Conservation (phyloP, 2,329 filamentous ascomycete species). For the Pezicula radicicola region DNA sequence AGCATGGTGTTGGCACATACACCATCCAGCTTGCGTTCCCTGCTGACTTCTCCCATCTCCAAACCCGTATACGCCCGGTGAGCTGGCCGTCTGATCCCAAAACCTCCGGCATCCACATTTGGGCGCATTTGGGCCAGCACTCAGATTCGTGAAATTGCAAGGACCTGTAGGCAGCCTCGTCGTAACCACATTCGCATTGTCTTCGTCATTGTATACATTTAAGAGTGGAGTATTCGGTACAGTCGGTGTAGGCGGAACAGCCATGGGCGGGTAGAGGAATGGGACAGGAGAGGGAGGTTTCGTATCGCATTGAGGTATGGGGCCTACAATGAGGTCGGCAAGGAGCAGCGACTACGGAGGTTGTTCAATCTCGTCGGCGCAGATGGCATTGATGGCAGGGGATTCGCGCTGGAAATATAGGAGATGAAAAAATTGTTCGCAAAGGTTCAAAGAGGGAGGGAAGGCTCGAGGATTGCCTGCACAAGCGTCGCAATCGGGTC, state of each 20-base stretch:
- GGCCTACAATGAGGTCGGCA: conserved; percentile 3
- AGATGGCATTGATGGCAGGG: conserved; percentile 3
- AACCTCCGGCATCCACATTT: conserved; percentile 51
- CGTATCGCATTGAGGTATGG: conserved; percentile 20
- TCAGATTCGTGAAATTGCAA: conserved; percentile 49
- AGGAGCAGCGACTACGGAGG: conserved; percentile 16
- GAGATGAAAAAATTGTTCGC: conserved; percentile 3
- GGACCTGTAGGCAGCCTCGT: conserved; percentile 39
- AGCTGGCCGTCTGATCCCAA: conserved; percentile 37
- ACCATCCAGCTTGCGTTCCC: conserved; percentile 23
- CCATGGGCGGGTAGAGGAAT: conserved; percentile 20
- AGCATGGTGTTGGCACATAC: conserved; percentile 54
- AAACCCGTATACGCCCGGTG: not conserved
- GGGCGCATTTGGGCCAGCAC: conserved; percentile 35
- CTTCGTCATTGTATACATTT: conserved; percentile 18
- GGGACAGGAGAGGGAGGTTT: conserved; percentile 8
- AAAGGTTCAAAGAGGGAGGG: conserved; percentile 3
- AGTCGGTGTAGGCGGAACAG: conserved; percentile 17
- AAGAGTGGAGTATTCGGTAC: conserved; percentile 25
- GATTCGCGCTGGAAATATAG: conserved; percentile 4
- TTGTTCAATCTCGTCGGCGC: not conserved
- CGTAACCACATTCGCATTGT: conserved; percentile 10
- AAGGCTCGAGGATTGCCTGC: conserved; percentile 3
- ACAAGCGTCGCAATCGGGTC: conserved; percentile 21
- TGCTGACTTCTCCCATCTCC: conserved; percentile 2